Base-by-base conservation (phyloP, 2,329 filamentous ascomycete species). In the Cladophialophora yegresii region DNA sequence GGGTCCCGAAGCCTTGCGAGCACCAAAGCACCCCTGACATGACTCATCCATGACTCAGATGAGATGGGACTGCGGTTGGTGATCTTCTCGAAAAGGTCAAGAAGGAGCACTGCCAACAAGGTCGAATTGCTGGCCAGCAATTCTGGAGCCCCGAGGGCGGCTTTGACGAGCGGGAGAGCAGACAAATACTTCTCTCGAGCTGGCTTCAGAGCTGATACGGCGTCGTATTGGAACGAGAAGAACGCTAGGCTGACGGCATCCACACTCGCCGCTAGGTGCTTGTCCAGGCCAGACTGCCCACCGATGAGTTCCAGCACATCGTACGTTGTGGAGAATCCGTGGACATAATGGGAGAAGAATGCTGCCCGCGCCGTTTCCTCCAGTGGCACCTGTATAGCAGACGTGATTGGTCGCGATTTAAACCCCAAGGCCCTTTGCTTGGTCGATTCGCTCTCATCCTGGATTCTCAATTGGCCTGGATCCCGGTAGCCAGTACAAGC, bases 41-140 rank as follows among this genome's bases (percentile, higher is more conserved):
- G 76, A 32, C 75, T 75, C 71, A 76, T 77, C 76, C 75, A 77
- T 6, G 75, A 74, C 26, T 73, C 61, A 8, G 59, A 61, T 13
- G 56, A 66, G 13, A 61, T 32, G 26, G 67, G 60, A 55, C 61
- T 50, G 57, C 49, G 65, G 40, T 67, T 58, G 5, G 50, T 68
- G 8, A 66, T 66, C 67, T 71, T 70, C 61, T 78, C 76, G 63
- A 74, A 78, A 28, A 76, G 73, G 50, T 77, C 74, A 7, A 77
- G 71, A 63, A 77, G 70, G 16, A 73, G 65, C 3, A 77, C 73
- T 22, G 75, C 73, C 45, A 77, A 69, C 4, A 78, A 67, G 8
- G 72, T 74, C 20, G 74, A 72, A 60, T 77, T 74, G 20, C 67
- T 71, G 30, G 67, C 71, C 26, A 73, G 71, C 8, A 67, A 64